These are phyloP conservation scores for Aureobasidium namibiae DNA, from an alignment of 2,329 filamentous ascomycete species.

Conservation along the genomic window DNA sequence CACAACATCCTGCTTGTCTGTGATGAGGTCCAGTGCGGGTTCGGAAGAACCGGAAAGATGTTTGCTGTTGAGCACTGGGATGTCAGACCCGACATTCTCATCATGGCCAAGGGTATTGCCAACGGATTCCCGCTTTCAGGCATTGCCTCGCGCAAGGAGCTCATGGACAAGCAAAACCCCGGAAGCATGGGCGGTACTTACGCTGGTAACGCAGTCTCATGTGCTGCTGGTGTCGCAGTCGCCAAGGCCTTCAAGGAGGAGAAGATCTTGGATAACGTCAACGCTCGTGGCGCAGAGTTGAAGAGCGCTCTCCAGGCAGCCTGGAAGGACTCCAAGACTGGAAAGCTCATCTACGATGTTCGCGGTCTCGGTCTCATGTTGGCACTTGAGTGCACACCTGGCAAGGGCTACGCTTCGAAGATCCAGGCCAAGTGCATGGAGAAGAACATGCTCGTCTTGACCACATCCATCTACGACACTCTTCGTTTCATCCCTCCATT, in stretches of 20 bases:
- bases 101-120: constrained; percentile 29
- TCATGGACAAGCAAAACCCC: constrained; percentile 30
- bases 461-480: constrained; percentile 34
- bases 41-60: constrained; percentile 37
- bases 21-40: constrained; percentile 38
- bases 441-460: constrained; percentile 31
- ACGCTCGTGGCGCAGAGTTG: constrained; percentile 23
- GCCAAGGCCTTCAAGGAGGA: constrained; percentile 30
- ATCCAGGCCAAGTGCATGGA: constrained; percentile 33
- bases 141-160: constrained; percentile 25
- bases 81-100: constrained; percentile 35
- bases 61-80: constrained; percentile 36
- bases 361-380: constrained; percentile 33
- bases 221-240: constrained; percentile 30
- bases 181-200: constrained; percentile 33
- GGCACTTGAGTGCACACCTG: constrained; percentile 29
- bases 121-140: constrained; percentile 21
- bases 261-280: constrained; percentile 30
- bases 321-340: constrained; percentile 21
- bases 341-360: constrained; percentile 30
- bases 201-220: constrained; percentile 30
- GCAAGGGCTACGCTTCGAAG: constrained; percentile 28
- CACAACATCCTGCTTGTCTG: constrained; percentile 35
- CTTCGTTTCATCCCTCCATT: constrained; percentile 32
- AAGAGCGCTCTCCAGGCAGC: constrained; percentile 21